Evolutionary conservation across 108 stramenopile species (phyloP).

Genomic region (Nannochloropsis salina): DNA sequence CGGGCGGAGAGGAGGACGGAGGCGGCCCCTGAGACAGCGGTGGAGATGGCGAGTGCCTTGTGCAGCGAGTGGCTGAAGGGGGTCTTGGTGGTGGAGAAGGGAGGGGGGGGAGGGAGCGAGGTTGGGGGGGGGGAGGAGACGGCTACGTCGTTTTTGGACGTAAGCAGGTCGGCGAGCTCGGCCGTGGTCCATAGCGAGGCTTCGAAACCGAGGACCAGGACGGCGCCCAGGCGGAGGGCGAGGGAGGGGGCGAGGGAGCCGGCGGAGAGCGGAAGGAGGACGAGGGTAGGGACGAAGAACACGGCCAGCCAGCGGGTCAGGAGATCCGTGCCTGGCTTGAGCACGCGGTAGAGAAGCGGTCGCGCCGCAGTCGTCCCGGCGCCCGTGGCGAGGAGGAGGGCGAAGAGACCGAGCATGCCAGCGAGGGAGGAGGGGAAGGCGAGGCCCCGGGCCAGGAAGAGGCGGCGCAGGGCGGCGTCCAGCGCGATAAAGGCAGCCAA

Average conservation of each 20-base stretch:
- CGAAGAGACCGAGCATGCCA: constrained; percentile 36
- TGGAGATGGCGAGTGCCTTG: constrained; percentile 16
- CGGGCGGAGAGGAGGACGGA: constrained; percentile 22
- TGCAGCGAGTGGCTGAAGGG: constrained; percentile 23
- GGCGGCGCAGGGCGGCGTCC: constrained; percentile 27
- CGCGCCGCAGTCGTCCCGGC: too few relatives aligned
- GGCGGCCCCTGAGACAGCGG: constrained; percentile 16
- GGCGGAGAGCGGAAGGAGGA: constrained; percentile 40
- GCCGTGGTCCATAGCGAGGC: not conserved
- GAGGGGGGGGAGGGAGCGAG: not conserved
- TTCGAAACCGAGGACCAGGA: constrained; percentile 28
- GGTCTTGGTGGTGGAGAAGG: not conserved
- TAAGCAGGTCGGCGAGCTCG: not conserved
- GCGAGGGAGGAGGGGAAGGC: constrained; percentile 39
- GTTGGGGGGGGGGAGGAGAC: not conserved
- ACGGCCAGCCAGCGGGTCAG: constrained; percentile 42
- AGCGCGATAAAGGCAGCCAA: constrained; percentile 23
- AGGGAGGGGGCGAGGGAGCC: constrained; percentile 28
- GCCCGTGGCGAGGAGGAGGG: constrained; percentile 11
- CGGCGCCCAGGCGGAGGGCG: constrained; percentile 29
- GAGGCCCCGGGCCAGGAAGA: constrained; percentile 26
- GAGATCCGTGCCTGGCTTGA: not conserved
- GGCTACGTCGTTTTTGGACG: constrained; percentile 32
- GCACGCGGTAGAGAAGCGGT: not conserved
- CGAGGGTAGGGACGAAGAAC: constrained; percentile 46